Evolutionary conservation across 768 basidiomycete genomes (phyloP).

Genomic region (Rickenella mellea): DNA sequence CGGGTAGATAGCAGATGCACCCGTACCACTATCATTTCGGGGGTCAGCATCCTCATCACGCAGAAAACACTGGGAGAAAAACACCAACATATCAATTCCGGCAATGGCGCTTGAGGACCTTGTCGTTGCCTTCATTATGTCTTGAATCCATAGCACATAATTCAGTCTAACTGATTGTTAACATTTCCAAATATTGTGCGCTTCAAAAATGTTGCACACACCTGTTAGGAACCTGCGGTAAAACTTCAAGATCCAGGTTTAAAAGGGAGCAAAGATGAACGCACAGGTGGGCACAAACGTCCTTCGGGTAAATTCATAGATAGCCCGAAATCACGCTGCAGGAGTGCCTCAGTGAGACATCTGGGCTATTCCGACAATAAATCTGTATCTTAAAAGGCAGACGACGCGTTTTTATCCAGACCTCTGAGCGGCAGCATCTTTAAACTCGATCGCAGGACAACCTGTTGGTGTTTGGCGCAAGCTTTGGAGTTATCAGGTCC

Average conservation of each 20-base stretch:
- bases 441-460: conserved; percentile 58
- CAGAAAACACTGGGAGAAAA: neutral
- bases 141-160: conserved; percentile 81
- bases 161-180: conserved; percentile 69
- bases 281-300: conserved; percentile 81
- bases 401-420: conserved; percentile 14
- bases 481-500: conserved; percentile 8
- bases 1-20: conserved; percentile 85
- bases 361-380: conserved; percentile 28
- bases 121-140: conserved; percentile 37
- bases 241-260: neutral
- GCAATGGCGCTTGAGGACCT: conserved; percentile 4
- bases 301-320: conserved; percentile 52
- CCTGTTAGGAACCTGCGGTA: conserved; percentile 62
- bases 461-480: conserved; percentile 15
- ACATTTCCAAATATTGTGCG: too few relatives aligned
- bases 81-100: conserved; percentile 66
- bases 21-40: conserved; percentile 62
- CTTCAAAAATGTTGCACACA: conserved; percentile 12
- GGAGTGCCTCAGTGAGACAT: conserved; percentile 68
- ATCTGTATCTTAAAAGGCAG: neutral
- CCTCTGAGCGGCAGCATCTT: conserved; percentile 63
- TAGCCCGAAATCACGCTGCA: conserved; percentile 66
- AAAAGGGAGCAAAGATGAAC: conserved; percentile 14
- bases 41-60: neutral